Conservation (phyloP, 495 filamentous ascomycete genomes). For the Daldinia decipiens region DNA sequence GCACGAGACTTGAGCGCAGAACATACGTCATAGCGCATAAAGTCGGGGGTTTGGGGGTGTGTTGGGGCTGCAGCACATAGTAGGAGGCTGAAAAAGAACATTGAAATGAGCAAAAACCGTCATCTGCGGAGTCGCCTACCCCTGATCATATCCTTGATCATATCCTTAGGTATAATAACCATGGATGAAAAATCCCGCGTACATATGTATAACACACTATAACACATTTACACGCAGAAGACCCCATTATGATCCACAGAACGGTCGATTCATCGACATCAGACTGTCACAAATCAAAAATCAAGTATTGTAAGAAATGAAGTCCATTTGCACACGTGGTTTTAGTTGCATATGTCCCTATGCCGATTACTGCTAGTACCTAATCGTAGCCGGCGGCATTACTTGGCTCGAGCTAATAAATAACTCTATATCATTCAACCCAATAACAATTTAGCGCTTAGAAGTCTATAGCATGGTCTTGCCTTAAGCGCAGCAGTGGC, state of each 20-base stretch:
- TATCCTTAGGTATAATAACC: neutral
- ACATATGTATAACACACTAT: too few relatives aligned
- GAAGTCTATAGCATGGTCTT: neutral
- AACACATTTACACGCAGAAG: slow-evolving; percentile 15
- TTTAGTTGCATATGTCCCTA: slow-evolving; percentile 22
- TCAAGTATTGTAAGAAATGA: slow-evolving; percentile 10
- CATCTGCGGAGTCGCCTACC: slow-evolving; percentile 27
- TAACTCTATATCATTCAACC: neutral
- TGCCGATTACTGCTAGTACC: neutral
- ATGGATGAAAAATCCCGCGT: slow-evolving; percentile 13
- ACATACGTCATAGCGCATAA: slow-evolving; percentile 31
- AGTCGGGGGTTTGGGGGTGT: slow-evolving; percentile 9
- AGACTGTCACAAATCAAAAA: slow-evolving; percentile 15
- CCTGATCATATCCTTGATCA: neutral
- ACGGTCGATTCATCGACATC: slow-evolving; percentile 13
- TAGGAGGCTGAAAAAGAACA: slow-evolving; percentile 22
- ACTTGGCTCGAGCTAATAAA: slow-evolving; percentile 13
- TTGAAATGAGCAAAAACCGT: neutral
- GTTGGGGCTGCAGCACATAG: slow-evolving; percentile 22
- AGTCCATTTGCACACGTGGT: slow-evolving; percentile 29
- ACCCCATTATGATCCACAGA: slow-evolving; percentile 14
- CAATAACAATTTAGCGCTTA: slow-evolving; percentile 27
- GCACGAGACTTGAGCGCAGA: neutral
- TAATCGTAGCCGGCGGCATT: slow-evolving; percentile 30
- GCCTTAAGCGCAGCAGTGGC: slow-evolving; percentile 17